Base-by-base conservation (phyloP, 371 early-diverging fungal species). In the Smittium mucronatum region DNA sequence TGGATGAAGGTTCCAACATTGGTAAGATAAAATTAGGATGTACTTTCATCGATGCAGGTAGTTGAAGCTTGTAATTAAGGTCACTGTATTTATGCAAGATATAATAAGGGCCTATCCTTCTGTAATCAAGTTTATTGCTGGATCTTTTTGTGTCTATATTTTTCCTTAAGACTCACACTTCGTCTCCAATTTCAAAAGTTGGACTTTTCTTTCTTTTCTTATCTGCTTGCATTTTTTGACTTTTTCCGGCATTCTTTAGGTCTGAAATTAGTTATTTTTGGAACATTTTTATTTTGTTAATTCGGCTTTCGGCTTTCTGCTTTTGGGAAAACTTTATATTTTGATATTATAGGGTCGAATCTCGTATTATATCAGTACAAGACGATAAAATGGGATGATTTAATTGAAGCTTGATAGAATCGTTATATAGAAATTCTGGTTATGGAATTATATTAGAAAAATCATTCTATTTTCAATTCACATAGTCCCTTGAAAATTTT, bases 151-250 rank as follows among this genome's bases (percentile, higher is more conserved):
- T 67, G 16, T 67, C 11, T 5, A 67, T 63, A 28, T 67, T 36
- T 35, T 67, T 67, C 30, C 31, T 36, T 63, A 34, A 11, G 25
- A 67, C 11, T 25, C 36, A 36, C 33, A 67, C 67, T 67, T 29
- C 16, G n/a, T 67, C 67, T 63, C 67, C 67, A 57, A 63, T 36
- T 67, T 67, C 67, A 11, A 67, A 29, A 28, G 16, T 35, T 67
- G 36, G 36, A 11, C 5, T 16, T 11, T 67, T 35, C n/a, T 5
- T 11, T 33, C 63, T 61, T 11, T 33, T 33, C 26, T 33, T 61
- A 35, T 67, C 67, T 5, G 36, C 5, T 57, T 32, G 25, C n/a
- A 28, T 36, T 34, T 63, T 67, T 25, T 63, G 36, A 67, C 33
- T 35, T 35, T 67, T 35, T 2, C 5, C 57, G 5, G 67, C 67